Conservation (phyloP, 2,329 filamentous ascomycete species). For the Exophiala aquamarina region DNA sequence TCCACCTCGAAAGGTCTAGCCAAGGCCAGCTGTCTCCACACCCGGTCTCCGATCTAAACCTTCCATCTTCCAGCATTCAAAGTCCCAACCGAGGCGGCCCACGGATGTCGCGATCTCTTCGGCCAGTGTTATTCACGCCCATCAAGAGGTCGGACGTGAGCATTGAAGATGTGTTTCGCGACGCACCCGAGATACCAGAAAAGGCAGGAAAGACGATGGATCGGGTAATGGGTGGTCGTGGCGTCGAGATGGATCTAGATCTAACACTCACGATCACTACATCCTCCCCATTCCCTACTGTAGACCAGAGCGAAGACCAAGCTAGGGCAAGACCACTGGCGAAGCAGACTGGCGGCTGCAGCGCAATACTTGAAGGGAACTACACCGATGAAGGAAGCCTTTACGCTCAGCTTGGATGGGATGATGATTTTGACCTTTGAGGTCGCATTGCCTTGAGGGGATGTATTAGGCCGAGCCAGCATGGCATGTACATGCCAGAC, state of each 20-base stretch:
- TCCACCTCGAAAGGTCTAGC: constrained; percentile 6
- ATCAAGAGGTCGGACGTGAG: constrained; percentile 23
- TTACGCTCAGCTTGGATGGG: constrained; percentile 46
- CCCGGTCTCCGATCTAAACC: constrained; percentile 29
- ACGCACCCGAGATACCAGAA: constrained; percentile 33
- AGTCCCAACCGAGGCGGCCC: constrained; percentile 10
- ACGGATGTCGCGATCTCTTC: constrained; percentile 22
- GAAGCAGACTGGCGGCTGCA: too few relatives aligned
- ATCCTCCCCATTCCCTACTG: too few relatives aligned
- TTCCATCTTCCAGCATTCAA: constrained; percentile 28
- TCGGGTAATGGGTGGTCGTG: constrained; percentile 21
- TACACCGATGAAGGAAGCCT: constrained; percentile 32
- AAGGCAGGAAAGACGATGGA: constrained; percentile 30
- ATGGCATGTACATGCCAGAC: too few relatives aligned
- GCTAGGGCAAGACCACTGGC: too few relatives aligned
- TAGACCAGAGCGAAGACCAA: too few relatives aligned
- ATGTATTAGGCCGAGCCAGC: too few relatives aligned
- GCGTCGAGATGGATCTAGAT: constrained; percentile 18
- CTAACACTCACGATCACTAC: neutral
- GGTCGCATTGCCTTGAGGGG: too few relatives aligned
- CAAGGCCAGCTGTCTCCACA: constrained; percentile 3
- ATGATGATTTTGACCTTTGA: constrained; percentile 37
- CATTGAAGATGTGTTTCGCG: constrained; percentile 27
- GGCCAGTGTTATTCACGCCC: constrained; percentile 25
- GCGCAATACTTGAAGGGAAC: too few relatives aligned